Conservation (phyloP, 768 basidiomycete genomes). For the Galerina sulciceps region DNA sequence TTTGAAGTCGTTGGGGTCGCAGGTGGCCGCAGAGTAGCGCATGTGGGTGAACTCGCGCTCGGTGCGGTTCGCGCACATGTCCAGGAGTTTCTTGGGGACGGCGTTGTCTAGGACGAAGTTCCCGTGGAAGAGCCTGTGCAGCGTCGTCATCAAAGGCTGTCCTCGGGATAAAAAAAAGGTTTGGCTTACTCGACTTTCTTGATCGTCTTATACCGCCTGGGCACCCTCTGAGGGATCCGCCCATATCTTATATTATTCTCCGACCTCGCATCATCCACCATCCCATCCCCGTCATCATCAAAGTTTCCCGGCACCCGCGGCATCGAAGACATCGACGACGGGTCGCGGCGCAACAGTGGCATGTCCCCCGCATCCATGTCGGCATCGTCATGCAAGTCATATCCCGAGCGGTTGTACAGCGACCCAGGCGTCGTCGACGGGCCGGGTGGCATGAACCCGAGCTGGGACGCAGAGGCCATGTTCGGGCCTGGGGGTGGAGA, state of each 20-base stretch:
- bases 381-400: slow-evolving; percentile 46
- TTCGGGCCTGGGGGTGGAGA: slow-evolving; percentile 13
- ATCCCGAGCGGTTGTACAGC: slow-evolving; percentile 25
- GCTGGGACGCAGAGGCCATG: background rate
- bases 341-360: slow-evolving; percentile 61
- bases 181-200: slow-evolving; percentile 82
- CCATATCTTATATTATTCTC: slow-evolving; percentile 83
- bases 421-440: slow-evolving; percentile 7
- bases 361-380: slow-evolving; percentile 67
- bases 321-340: slow-evolving; percentile 29
- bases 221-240: slow-evolving; percentile 87
- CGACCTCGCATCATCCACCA: slow-evolving; percentile 23
- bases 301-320: slow-evolving; percentile 48
- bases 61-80: slow-evolving; percentile 74
- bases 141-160: background rate
- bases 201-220: slow-evolving; percentile 89
- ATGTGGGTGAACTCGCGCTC: slow-evolving; percentile 95
- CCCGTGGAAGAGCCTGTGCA: slow-evolving; percentile 81
- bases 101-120: slow-evolving; percentile 92
- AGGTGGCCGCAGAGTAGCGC: slow-evolving; percentile 95
- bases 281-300: slow-evolving; percentile 32
- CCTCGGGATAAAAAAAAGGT: background rate
- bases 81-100: slow-evolving; percentile 89
- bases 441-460: slow-evolving; percentile 15
- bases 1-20: slow-evolving; percentile 93